Conservation (phyloP, 495 filamentous ascomycete species). For the Pyronema domesticum region DNA sequence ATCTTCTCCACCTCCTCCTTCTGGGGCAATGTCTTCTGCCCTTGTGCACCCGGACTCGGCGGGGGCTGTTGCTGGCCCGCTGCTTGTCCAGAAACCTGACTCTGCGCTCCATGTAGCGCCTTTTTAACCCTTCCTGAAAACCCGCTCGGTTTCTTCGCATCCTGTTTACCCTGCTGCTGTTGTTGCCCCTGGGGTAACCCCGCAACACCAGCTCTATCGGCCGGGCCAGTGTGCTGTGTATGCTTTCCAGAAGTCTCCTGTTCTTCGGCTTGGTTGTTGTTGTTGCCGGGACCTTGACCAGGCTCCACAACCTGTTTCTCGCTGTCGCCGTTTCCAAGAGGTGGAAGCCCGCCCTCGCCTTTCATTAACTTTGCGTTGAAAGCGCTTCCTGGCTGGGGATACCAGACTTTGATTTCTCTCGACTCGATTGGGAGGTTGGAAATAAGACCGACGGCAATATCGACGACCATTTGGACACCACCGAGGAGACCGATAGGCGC, state of each 20-base stretch:
- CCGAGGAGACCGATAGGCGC: conserved; percentile 58
- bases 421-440: conserved; percentile 79
- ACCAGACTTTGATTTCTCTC: conserved; percentile 74
- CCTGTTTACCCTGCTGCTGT: conserved; percentile 28
- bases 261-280: conserved; percentile 22
- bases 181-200: not conserved
- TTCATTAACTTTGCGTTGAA: conserved; percentile 64
- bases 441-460: conserved; percentile 72
- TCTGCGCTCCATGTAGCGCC: not conserved
- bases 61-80: conserved; percentile 5
- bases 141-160: conserved; percentile 20
- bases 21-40: conserved; percentile 17
- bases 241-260: conserved; percentile 26
- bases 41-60: conserved; percentile 4
- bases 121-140: not conserved
- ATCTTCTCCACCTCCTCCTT: conserved; percentile 37
- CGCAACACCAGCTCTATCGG: not conserved
- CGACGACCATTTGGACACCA: conserved; percentile 78
- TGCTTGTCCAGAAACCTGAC: conserved; percentile 3
- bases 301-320: conserved; percentile 28
- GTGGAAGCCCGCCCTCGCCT: conserved; percentile 53
- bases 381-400: conserved; percentile 52
- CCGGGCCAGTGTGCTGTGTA: conserved; percentile 9
- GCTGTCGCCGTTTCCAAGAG: conserved; percentile 31
- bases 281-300: conserved; percentile 31